Percentiles rank a stretch among this genome's conserved stretches.
These are phyloP conservation scores for Hippophae tibetana DNA, from an alignment of 306 rosid genomes.

Conservation along the genomic window DNA sequence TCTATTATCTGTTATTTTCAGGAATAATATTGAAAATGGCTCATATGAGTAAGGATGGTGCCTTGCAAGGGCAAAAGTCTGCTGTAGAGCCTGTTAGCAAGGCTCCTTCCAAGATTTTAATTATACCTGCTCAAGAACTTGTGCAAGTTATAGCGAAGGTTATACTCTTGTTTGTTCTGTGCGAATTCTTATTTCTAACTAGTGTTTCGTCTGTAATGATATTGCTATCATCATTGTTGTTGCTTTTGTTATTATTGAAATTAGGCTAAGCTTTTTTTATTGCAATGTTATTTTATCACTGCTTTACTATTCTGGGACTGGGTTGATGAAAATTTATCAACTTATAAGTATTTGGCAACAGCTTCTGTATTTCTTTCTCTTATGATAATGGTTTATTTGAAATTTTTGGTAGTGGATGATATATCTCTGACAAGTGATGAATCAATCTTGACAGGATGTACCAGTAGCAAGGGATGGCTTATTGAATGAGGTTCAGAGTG, in stretches of 20 bases:
- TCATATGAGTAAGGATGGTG: slow-evolving; percentile 63
- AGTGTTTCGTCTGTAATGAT: background rate
- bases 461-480: slow-evolving; percentile 50
- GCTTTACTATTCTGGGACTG: no score
- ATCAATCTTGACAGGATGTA: slow-evolving; percentile 53
- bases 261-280: no score
- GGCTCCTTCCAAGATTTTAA: slow-evolving; percentile 58
- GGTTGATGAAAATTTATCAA: no score
- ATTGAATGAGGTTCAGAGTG: slow-evolving; percentile 42
- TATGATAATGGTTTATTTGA: background rate
- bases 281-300: no score
- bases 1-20: slow-evolving; percentile 27
- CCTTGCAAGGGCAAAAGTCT: slow-evolving; percentile 56
- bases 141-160: slow-evolving; percentile 96
- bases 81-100: slow-evolving; percentile 45
- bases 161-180: slow-evolving; percentile 22
- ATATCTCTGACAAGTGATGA: background rate
- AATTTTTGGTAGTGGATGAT: slow-evolving; percentile 9
- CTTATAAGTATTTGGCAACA: no score
- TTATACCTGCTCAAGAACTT: slow-evolving; percentile 66
- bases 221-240: background rate
- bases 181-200: background rate
- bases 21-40: slow-evolving; percentile 83
- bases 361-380: background rate
- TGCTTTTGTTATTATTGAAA: background rate